Evolutionary conservation across 2,329 filamentous ascomycete genomes (phyloP), one percentile per base, ranked within the genome.

Genomic region (Ceratocystis harringtonii): DNA sequence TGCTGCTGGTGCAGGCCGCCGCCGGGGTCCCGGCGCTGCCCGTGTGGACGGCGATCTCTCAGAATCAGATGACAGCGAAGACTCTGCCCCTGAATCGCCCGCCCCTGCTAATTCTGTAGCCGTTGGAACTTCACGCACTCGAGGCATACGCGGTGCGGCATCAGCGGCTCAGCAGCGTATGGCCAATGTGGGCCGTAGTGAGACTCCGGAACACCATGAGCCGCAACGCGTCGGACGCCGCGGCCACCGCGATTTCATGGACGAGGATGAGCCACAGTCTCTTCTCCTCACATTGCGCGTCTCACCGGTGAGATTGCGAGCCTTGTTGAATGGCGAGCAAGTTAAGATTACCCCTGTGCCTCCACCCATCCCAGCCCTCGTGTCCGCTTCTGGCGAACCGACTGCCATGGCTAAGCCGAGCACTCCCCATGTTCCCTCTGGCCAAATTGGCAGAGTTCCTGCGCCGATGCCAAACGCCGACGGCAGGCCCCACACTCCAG

Each of bases 1-100:
- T 63, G 81, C 86, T 22, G 82, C 84, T 41, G 86, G 80, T 60
- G 72, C 82, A 36, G 78, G 80, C 68, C 80, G 81, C 62, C 73
- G 76, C 32, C 68, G 66, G 43, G 62, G 68, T 22, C 78, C 78
- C 44, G 77, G 76, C 48, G 80, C 82, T 60, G 67, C 43, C 19
- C 61, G 81, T 64, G 72, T 75, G 22, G 83, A 87, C 69, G 88
- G 89, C 66, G 89, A 94, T 65, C 72, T 85, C 5, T 95, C 90
- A 0, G 92, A 96, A 65, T 92, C 94, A 0, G 90, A 92, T 61
- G 91, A 96, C 32, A 95, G 90, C 72, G 92, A 96, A 66, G 90
- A 95, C 67, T 95, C 90, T 0, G 84, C 81, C 0, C 84, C 88
- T 19, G 92, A 95, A 67, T 96, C 92, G n/a, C 91, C 91, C 2